Evolutionary conservation across 306 rosid species (phyloP).

Genomic region (Astragalus membranaceus): DNA sequence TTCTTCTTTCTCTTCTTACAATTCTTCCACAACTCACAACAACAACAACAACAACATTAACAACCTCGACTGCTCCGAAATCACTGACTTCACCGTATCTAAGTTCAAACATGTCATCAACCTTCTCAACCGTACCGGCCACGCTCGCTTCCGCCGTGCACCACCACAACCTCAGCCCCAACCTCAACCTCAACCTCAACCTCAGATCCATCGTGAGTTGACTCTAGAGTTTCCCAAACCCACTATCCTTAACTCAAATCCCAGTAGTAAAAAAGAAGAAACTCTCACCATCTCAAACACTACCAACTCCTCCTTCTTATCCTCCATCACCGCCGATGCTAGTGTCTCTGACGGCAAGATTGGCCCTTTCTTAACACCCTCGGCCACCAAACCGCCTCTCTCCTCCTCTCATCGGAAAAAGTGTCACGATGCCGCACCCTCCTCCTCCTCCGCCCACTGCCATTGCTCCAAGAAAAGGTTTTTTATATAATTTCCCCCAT

Average conservation of each 20-base stretch:
- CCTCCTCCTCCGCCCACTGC: conserved; percentile 35
- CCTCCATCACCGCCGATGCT: conserved; percentile 66
- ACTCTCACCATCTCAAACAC: conserved; percentile 33
- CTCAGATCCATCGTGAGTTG: background rate
- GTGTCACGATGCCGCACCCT: conserved; percentile 32
- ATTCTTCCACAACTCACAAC: background rate
- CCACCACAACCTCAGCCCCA: conserved; percentile 23
- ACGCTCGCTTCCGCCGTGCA: conserved; percentile 83
- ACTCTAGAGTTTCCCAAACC: conserved; percentile 24
- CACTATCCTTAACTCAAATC: background rate
- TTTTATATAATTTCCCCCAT: background rate
- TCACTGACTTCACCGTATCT: conserved; percentile 66
- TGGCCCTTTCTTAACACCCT: conserved; percentile 26
- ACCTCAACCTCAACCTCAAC: background rate
- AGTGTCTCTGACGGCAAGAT: conserved; percentile 65
- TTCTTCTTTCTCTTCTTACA: background rate
- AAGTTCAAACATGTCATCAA: conserved; percentile 63
- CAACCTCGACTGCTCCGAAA: conserved; percentile 42
- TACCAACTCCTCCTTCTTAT: conserved; percentile 54
- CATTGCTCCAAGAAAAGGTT: conserved; percentile 85
- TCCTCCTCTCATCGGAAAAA: conserved; percentile 41
- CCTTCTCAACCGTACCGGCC: conserved; percentile 71
- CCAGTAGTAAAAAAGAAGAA: conserved; percentile 19
- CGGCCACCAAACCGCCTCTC: conserved; percentile 60
- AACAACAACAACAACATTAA: background rate